Evolutionary conservation across 2,329 filamentous ascomycete genomes (phyloP), one percentile per base, ranked within the genome.

Genomic region (Coniochaeta hoffmannii): DNA sequence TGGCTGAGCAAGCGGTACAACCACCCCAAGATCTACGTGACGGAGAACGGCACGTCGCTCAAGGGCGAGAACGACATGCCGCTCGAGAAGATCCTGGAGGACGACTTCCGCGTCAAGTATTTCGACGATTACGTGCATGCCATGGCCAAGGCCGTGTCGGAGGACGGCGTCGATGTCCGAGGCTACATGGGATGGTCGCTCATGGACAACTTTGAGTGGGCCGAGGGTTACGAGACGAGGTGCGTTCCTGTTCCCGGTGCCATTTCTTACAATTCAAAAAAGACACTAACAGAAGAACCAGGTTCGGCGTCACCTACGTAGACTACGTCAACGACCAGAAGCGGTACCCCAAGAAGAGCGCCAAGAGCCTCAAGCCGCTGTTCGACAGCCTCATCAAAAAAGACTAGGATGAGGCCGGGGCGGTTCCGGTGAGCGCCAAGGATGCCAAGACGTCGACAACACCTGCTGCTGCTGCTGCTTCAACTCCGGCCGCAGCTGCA

Each of bases 181-280:
- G 89, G 85, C 4, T 95, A 94, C 71, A 83, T 93, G 76, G 90
- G 87, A 15, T 96, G 90, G 90, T 90, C 86, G 68, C 78, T 96
- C 60, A 82, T 96, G 80, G 90, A 95, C 72, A 93, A 93, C 75
- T 93, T 93, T 65, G 89, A 93, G 71, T 93, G 89, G 89, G 88
- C 90, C n/a, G 90, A 95, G 69, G 90, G 90, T 11, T 96, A 93
- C 66, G 86, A 89, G 73, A 94, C 89, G 44, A 81, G 90, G 49
- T 51, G 32, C 15, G 49, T 51, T n/a, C 2, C 49, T n/a, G 12
- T 22, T 14, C 28, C 11, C 7, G 19, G 4, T 11, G 17, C 15
- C 15, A 15, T 17, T 38, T 5, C 6, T 15, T 11, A 4, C 7
- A 36, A 6, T 17, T 14, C 35, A 8, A 11, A 15, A 22, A 9